Base-by-base conservation (phyloP, 1,284 basidiomycete species). In the Cutaneotrichosporon mucoides region DNA sequence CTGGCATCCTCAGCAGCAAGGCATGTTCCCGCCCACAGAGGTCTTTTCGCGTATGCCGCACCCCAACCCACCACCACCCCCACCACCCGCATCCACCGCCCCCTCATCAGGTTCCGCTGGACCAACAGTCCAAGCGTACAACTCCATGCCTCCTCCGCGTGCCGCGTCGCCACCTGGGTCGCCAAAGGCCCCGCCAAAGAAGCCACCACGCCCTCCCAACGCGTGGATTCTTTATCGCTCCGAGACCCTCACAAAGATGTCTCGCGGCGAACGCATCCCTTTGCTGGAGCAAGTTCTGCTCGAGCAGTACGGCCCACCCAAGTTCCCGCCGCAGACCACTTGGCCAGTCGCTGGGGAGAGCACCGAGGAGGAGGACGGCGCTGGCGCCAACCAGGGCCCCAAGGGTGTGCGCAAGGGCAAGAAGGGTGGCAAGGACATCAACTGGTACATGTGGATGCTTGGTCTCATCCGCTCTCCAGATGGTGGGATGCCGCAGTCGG, bases 141-240 rank as follows among this genome's bases (percentile, higher is more conserved):
- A 9, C 10, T 38, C 49, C 37, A 41, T 51, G 37, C 37, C 38
- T 4, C 34, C 46, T 13, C 33, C n/a, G n/a, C 46, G 13, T 34
- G 34, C 46, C 6, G 4, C 35, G 1, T 48, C 46, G 13, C 46
- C 46, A 34, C 45, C 44, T n/a, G 10, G 36, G 15, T 40, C 54
- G 5, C 42, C 52, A 12, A 48, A 55, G 33, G 24, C 48, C 5
- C 42, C 49, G 5, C 36, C 42, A 38, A 44, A 44, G 9, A 63
- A 63, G 38, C 49, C 55, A 5, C 59, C 62, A 35, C 84, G 91
- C 0, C 92, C 92, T 2, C 86, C 87, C 13, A 95, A 95, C 73
- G 87, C 92, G 0, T 95, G 90, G 90, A 94, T 96, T 62, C 69
- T 95, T 13, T 95, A 91, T 73, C 85, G 92, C 45, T 86, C 87